Evolutionary conservation across 257 asterid species (phyloP).

Genomic region (Primulina eburnea): DNA sequence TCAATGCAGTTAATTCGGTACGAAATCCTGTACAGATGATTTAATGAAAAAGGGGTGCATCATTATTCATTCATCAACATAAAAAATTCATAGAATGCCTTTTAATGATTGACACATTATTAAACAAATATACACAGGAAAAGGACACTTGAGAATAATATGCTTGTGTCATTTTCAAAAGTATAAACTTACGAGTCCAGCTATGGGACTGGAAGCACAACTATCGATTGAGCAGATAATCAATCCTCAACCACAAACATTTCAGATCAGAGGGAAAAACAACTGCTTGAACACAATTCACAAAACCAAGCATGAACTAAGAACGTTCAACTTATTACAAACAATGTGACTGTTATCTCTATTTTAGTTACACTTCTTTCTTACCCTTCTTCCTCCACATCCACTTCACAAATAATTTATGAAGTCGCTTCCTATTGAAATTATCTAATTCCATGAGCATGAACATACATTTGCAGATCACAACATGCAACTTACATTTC

Average conservation of each 20-base stretch:
- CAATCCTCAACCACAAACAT: neutral
- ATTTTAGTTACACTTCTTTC: neutral
- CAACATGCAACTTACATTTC: neutral
- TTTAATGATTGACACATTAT: neutral
- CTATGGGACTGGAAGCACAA: neutral
- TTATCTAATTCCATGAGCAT: neutral
- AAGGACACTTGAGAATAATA: neutral
- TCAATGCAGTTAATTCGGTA: slow-evolving; percentile 4
- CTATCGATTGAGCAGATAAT: too few species aligned
- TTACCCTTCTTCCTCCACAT: neutral
- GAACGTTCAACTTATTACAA: neutral
- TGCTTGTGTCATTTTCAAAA: neutral
- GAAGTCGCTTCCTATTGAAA: neutral
- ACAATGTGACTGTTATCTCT: neutral
- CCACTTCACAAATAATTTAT: neutral
- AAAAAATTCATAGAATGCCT: slow-evolving; percentile 18
- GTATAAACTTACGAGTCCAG: neutral
- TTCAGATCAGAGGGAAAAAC: neutral
- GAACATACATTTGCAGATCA: too few species aligned
- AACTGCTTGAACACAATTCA: neutral
- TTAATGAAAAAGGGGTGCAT: neutral
- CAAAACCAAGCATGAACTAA: neutral
- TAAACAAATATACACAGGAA: neutral
- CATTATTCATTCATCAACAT: slow-evolving; percentile 18
- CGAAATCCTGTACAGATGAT: neutral